Evolutionary conservation across 2,329 filamentous ascomycete genomes (phyloP).

Genomic region (Cytospora chrysosperma): DNA sequence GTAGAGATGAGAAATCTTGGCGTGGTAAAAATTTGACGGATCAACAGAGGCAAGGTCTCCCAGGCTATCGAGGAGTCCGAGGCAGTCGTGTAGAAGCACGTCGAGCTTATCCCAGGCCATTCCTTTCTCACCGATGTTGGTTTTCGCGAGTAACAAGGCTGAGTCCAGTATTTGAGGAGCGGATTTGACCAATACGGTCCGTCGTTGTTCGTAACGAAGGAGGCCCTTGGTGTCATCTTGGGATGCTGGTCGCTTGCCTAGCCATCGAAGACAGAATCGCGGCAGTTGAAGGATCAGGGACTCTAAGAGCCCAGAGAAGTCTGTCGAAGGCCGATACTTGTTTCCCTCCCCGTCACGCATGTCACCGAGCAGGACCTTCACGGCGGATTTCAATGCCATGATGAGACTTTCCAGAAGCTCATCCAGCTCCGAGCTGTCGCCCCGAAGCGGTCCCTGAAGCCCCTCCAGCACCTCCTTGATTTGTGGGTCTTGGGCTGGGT

Average conservation of each 20-base stretch:
- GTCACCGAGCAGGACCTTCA: slow-evolving; percentile 43
- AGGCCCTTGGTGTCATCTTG: slow-evolving; percentile 55
- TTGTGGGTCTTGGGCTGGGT: slow-evolving; percentile 40
- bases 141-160: slow-evolving; percentile 55
- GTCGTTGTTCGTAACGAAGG: slow-evolving; percentile 61
- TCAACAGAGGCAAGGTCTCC: slow-evolving; percentile 39
- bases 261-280: slow-evolving; percentile 59
- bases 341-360: slow-evolving; percentile 21
- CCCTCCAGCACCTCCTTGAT: slow-evolving; percentile 50
- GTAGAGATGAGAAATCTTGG: slow-evolving; percentile 71
- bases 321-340: slow-evolving; percentile 23
- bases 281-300: slow-evolving; percentile 58
- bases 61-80: slow-evolving; percentile 53
- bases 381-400: slow-evolving; percentile 52
- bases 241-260: slow-evolving; percentile 55
- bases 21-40: slow-evolving; percentile 47
- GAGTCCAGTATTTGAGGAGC: slow-evolving; percentile 61
- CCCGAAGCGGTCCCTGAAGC: slow-evolving; percentile 59
- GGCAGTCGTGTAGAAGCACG: slow-evolving; percentile 55
- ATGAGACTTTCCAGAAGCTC: slow-evolving; percentile 59
- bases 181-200: slow-evolving; percentile 50
- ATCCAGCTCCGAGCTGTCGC: slow-evolving; percentile 58
- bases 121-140: slow-evolving; percentile 46
- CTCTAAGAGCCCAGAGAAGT: slow-evolving; percentile 45
- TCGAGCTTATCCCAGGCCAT: slow-evolving; percentile 57